A percentile compares a stretch with the other conserved stretches of the same genome.
Evolutionary conservation across 2,329 filamentous ascomycete genomes (phyloP).

Genomic region (Neofusicoccum umdonicola): DNA sequence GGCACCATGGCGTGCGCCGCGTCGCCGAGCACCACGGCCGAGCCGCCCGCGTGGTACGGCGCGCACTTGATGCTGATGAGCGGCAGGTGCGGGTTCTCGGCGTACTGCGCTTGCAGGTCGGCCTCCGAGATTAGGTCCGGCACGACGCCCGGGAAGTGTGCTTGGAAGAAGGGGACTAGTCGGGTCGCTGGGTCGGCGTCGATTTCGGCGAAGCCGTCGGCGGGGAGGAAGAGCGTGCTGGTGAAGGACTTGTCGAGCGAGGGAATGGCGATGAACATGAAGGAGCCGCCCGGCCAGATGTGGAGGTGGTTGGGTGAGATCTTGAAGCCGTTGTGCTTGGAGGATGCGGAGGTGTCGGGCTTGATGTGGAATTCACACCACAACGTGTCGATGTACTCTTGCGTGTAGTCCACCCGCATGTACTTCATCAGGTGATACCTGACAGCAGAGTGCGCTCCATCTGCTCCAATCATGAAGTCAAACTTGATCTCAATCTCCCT

Average conservation of each 20-base stretch:
- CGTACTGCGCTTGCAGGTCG: slow-evolving; percentile 72
- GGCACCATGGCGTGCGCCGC: slow-evolving; percentile 97
- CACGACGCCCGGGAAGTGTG: slow-evolving; percentile 83
- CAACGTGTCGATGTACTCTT: slow-evolving; percentile 92
- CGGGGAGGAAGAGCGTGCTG: slow-evolving; percentile 86
- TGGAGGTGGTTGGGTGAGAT: slow-evolving; percentile 93
- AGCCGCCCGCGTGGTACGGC: slow-evolving; percentile 77
- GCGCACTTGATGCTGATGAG: slow-evolving; percentile 91
- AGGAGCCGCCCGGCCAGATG: slow-evolving; percentile 91
- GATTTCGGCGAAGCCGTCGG: slow-evolving; percentile 65
- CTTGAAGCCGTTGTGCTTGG: slow-evolving; percentile 57
- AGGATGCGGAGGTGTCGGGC: slow-evolving; percentile 40
- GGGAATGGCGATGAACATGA: slow-evolving; percentile 98
- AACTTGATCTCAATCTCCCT: slow-evolving; percentile 80
- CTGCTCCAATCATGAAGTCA: slow-evolving; percentile 89
- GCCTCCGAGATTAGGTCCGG: slow-evolving; percentile 62
- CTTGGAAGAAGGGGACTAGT: slow-evolving; percentile 72
- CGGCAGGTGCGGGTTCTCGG: slow-evolving; percentile 81
- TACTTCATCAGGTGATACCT: slow-evolving; percentile 97
- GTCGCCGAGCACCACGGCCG: slow-evolving; percentile 84
- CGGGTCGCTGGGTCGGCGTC: slow-evolving; percentile 58
- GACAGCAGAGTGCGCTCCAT: slow-evolving; percentile 89
- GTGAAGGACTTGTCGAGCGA: slow-evolving; percentile 88
- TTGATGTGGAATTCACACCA: slow-evolving; percentile 95
- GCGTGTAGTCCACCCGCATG: slow-evolving; percentile 82